Evolutionary conservation across 768 basidiomycete genomes (phyloP).

Genomic region (Kockovaella imperatae): DNA sequence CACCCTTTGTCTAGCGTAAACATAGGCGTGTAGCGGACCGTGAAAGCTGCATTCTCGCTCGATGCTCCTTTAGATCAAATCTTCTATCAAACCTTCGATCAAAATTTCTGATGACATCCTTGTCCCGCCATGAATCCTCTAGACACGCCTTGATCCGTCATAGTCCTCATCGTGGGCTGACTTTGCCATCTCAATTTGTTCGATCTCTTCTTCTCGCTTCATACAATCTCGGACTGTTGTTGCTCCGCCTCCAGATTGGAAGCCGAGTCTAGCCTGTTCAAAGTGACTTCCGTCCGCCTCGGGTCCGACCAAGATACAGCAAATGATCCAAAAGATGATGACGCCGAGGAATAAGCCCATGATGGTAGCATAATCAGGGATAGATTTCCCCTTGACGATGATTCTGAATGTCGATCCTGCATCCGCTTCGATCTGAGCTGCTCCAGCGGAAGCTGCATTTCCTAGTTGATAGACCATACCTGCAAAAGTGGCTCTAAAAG

Average conservation of each 20-base stretch:
- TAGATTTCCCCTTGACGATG: slow-evolving; percentile 47
- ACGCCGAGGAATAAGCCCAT: slow-evolving; percentile 82
- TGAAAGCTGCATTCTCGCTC: too few species aligned
- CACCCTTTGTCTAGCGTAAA: too few species aligned
- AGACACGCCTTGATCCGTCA: too few species aligned
- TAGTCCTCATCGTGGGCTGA: too few species aligned
- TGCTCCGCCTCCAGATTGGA: slow-evolving; percentile 62
- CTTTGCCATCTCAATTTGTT: too few species aligned
- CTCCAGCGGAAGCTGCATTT: slow-evolving; percentile 63
- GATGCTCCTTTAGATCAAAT: too few species aligned
- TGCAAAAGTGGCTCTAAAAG: slow-evolving; percentile 77
- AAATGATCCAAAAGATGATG: slow-evolving; percentile 66
- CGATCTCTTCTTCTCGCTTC: too few species aligned
- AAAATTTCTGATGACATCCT: too few species aligned
- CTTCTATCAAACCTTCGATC: too few species aligned
- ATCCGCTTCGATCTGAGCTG: slow-evolving; percentile 69
- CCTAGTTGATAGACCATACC: slow-evolving; percentile 53
- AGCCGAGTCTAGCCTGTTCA: slow-evolving; percentile 70
- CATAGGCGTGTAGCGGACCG: too few species aligned
- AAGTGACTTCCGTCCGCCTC: slow-evolving; percentile 76
- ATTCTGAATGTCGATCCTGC: slow-evolving; percentile 57
- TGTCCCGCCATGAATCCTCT: too few species aligned
- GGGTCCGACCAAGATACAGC: slow-evolving; percentile 70
- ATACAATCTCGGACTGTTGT: too few species aligned
- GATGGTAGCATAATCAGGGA: slow-evolving; percentile 62